Percentiles rank a stretch among this genome's conserved stretches.
Evolutionary conservation across 306 rosid species (phyloP).

Genomic region (Canavalia ensiformis): DNA sequence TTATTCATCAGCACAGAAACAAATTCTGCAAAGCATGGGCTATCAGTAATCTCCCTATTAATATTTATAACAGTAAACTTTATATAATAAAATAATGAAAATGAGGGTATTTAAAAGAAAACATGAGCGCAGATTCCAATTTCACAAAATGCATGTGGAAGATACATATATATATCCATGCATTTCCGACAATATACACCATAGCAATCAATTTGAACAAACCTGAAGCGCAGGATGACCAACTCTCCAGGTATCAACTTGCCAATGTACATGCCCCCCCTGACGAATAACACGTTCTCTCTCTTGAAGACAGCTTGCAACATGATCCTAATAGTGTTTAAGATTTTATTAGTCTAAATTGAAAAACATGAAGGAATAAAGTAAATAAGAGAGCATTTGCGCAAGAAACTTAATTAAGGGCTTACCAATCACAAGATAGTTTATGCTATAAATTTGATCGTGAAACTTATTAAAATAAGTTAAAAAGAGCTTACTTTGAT

Average conservation of each 20-base stretch:
- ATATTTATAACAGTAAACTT: background rate
- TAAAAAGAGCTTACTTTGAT: background rate
- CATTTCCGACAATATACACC: slow-evolving; percentile 13
- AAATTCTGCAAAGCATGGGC: background rate
- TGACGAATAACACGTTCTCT: slow-evolving; percentile 78
- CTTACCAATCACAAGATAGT: background rate
- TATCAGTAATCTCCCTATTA: background rate
- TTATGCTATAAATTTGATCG: slow-evolving; percentile 1
- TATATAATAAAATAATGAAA: background rate
- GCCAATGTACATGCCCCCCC: slow-evolving; percentile 91
- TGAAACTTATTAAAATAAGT: background rate
- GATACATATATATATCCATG: slow-evolving; percentile 28
- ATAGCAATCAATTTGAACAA: slow-evolving; percentile 40
- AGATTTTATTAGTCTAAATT: slow-evolving; percentile 38
- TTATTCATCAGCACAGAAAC: background rate
- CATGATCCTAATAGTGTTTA: slow-evolving; percentile 75
- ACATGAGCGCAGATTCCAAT: background rate
- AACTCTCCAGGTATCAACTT: slow-evolving; percentile 93
- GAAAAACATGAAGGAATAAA: background rate
- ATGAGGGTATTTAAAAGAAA: background rate
- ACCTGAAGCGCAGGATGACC: slow-evolving; percentile 98
- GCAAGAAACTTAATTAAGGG: background rate
- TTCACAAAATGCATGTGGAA: slow-evolving; percentile 38
- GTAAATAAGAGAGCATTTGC: background rate
- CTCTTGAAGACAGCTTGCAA: slow-evolving; percentile 89